phyloP scores from a whole-genome alignment of 1,284 basidiomycete genomes.

The Tylopilus sp. region DNA sequence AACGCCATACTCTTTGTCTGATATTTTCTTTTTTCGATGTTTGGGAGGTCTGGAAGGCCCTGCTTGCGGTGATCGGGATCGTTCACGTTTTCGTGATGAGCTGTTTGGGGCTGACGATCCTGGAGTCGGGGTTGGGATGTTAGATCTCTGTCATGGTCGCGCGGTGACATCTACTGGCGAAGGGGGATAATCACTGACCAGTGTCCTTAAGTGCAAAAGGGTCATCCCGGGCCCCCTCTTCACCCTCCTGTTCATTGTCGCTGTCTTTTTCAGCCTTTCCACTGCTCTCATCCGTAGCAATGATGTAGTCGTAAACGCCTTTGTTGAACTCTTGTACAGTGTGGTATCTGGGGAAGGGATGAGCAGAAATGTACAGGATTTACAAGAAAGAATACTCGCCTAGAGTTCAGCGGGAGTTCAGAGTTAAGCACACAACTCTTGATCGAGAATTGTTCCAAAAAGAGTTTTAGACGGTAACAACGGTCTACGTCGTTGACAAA shows the following conservation, averaged over 20 bases:
- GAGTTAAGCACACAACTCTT: constrained; percentile 96
- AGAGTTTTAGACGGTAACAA: constrained; percentile 92
- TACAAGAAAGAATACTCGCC: constrained; percentile 39
- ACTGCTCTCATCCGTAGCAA: constrained; percentile 90
- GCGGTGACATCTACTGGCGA: neutral
- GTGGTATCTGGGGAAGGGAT: constrained; percentile 66
- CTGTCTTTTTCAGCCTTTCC: constrained; percentile 52
- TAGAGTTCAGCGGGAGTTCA: constrained; percentile 91
- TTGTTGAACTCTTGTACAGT: constrained; percentile 99
- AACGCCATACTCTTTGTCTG: constrained; percentile 86
- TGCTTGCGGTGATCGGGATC: constrained; percentile 28
- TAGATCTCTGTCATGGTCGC: constrained; percentile 6
- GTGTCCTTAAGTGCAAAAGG: neutral
- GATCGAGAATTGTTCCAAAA: constrained; percentile 97
- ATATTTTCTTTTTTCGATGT: constrained; percentile 38
- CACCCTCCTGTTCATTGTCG: constrained; percentile 39
- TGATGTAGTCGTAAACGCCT: constrained; percentile 98
- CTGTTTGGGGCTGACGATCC: neutral
- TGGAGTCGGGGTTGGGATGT: neutral
- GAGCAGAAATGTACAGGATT: neutral
- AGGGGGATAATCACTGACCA: constrained; percentile 15
- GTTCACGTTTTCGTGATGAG: constrained; percentile 36
- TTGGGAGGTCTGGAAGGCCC: constrained; percentile 36
- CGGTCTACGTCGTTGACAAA: constrained; percentile 98
- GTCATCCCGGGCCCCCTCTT: constrained; percentile 1